Conservation (phyloP, 495 filamentous ascomycete species). For the Pseudoneurospora amorphoporcata region DNA sequence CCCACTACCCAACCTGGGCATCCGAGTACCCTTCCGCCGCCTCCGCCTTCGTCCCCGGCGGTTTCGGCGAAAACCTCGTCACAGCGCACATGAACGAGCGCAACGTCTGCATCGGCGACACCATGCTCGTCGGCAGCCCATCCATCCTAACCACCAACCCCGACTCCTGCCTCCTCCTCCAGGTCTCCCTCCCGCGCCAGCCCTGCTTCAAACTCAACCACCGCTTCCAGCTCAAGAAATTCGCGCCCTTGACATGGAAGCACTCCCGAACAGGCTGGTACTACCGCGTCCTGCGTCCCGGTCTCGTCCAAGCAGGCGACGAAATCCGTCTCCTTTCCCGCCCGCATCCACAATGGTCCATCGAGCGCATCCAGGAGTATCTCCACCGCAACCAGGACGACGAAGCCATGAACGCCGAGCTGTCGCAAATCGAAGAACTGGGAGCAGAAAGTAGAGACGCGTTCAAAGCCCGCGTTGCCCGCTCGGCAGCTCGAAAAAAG, state of each 20-base stretch:
- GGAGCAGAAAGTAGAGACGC: slow-evolving; percentile 34
- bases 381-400: slow-evolving; percentile 38
- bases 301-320: slow-evolving; percentile 38
- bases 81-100: slow-evolving; percentile 40
- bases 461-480: slow-evolving; percentile 30
- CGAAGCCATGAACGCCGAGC: slow-evolving; percentile 32
- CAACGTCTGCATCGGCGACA: slow-evolving; percentile 49
- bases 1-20: slow-evolving; percentile 42
- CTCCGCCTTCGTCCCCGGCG: slow-evolving; percentile 36
- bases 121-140: slow-evolving; percentile 28
- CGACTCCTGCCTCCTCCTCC: neutral
- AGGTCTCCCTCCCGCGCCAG: slow-evolving; percentile 5
- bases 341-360: slow-evolving; percentile 40
- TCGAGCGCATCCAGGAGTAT: slow-evolving; percentile 46
- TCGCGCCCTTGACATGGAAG: slow-evolving; percentile 42
- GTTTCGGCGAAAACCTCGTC: slow-evolving; percentile 50
- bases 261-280: slow-evolving; percentile 45
- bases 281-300: slow-evolving; percentile 40
- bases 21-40: slow-evolving; percentile 33
- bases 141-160: neutral
- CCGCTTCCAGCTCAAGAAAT: slow-evolving; percentile 43
- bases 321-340: slow-evolving; percentile 33
- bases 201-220: slow-evolving; percentile 49
- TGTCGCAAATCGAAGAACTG: slow-evolving; percentile 35
- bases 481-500: slow-evolving; percentile 1